Conservation (phyloP, 169 alveolate genomes). For the Plasmodium vinckei region DNA sequence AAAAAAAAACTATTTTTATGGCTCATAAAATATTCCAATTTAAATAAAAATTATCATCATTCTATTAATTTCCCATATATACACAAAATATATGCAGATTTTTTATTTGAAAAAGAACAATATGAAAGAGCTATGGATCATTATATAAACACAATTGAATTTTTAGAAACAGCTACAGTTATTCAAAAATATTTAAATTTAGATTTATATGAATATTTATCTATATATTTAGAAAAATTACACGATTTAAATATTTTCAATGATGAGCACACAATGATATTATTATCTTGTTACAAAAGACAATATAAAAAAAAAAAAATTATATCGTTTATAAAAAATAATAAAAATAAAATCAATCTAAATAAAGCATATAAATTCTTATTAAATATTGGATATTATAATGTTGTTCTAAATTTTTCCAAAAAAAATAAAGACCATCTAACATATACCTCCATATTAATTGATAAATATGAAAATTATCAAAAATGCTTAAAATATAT, state of each 20-base stretch:
- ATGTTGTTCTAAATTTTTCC: conserved; percentile 53
- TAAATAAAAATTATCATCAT: conserved; percentile 56
- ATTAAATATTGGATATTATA: conserved; percentile 53
- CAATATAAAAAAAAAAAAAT: conserved; percentile 63
- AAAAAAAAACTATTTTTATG: conserved; percentile 61
- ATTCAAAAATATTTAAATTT: conserved; percentile 65
- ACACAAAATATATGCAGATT: conserved; percentile 64
- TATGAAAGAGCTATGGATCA: conserved; percentile 48
- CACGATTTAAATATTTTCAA: conserved; percentile 40
- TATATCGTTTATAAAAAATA: conserved; percentile 45
- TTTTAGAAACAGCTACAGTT: conserved; percentile 51
- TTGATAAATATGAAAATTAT: conserved; percentile 67
- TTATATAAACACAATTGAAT: conserved; percentile 55
- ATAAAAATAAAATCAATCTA: conserved; percentile 62
- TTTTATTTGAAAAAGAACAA: conserved; percentile 66
- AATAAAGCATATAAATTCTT: conserved; percentile 55
- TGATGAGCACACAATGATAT: conserved; percentile 72
- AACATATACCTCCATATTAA: conserved; percentile 57
- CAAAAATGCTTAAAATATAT: conserved; percentile 66
- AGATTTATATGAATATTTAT: conserved; percentile 70
- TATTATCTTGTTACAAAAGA: conserved; percentile 58
- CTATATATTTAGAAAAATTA: conserved; percentile 63
- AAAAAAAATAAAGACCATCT: conserved; percentile 61
- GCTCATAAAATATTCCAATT: conserved; percentile 41
- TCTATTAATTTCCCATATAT: conserved; percentile 18